A percentile compares a stretch with the other conserved stretches of the same genome.
Conservation (phyloP, 1,284 basidiomycete species). For the Cutaneotrichosporon sp. region DNA sequence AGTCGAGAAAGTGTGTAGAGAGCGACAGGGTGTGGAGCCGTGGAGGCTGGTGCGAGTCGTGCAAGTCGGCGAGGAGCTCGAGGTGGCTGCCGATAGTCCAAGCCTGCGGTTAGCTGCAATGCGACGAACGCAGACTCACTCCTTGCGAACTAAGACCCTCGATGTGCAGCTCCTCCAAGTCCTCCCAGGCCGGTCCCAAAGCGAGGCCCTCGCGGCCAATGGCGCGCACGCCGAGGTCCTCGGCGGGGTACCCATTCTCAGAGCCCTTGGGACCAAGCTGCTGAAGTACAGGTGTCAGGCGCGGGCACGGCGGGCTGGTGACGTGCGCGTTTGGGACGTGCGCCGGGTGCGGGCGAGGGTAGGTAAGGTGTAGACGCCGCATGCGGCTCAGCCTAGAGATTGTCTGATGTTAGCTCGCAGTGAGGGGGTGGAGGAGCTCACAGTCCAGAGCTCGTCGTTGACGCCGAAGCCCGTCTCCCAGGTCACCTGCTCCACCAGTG, state of each 20-base stretch:
- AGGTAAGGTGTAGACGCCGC: constrained; percentile 9
- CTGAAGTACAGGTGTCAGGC: constrained; percentile 19
- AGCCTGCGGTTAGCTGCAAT: constrained; percentile 19
- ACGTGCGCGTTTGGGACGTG: no score
- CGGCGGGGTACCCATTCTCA: not conserved
- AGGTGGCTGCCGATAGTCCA: constrained; percentile 29
- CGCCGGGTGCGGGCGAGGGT: constrained; percentile 15
- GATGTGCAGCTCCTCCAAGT: constrained; percentile 27
- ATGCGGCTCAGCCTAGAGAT: constrained; percentile 12
- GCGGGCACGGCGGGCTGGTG: constrained; percentile 10
- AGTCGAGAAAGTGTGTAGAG: constrained; percentile 36
- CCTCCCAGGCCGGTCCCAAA: constrained; percentile 35
- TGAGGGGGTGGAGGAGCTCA: not conserved
- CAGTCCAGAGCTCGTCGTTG: constrained; percentile 18
- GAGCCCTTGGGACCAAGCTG: constrained; percentile 3
- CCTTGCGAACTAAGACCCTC: constrained; percentile 21
- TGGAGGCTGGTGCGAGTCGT: constrained; percentile 6
- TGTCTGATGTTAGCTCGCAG: constrained; percentile 12
- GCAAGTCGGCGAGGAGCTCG: constrained; percentile 19
- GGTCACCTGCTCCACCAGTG: constrained; percentile 15
- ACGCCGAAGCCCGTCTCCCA: constrained; percentile 27
- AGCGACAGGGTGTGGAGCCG: constrained; percentile 25
- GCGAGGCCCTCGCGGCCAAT: constrained; percentile 17
- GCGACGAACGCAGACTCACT: constrained; percentile 23
- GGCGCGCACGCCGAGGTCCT: constrained; percentile 7